Base-by-base conservation (phyloP, 2,329 filamentous ascomycete species). In the Pyrenophora teres region DNA sequence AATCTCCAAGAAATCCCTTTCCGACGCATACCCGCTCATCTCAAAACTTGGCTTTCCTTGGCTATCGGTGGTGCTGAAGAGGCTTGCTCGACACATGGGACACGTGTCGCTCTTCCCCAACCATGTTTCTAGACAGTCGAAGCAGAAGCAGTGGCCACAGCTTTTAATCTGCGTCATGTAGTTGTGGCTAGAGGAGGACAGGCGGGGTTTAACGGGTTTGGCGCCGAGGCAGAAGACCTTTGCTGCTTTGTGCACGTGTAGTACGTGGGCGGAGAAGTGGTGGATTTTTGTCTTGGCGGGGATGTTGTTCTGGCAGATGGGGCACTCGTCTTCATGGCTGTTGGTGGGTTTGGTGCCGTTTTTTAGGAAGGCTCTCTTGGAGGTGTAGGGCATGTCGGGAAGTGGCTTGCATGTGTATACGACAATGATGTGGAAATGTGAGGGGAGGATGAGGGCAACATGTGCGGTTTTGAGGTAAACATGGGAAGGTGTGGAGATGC, bases 131-230 rank as follows among this genome's bases (percentile, higher is more conserved):
- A 50, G 30, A 15, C 47, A 50, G 8, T 39, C 27, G n/a, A 23
- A 39, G 27, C 47, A 50, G 25, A 50, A 44, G 6, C 6, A 6
- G 37, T 50, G 47, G 8, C 47, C 47, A 13, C 47, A 50, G n/a
- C 18, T 6, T 7, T 38, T 50, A 12, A 50, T 40, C 15, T 36
- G 16, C 18, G 39, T 23, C 47, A 38, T 44, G 18, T 13, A 18
- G n/a, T 44, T 44, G 15, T 19, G 10, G 7, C 12, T 27, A 2
- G 25, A 39, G 1, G 43, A n/a, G 25, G 27, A 18, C 13, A 6
- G 27, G 15, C 3, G 19, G 27, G 18, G 13, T 23, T 9, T 31
- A 12, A 19, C 9, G n/a, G 16, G 23, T 10, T 32, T 13, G 21
- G 8, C 32, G 25, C 8, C 35, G 8, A 4, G 19, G 38, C 10